phyloP scores from a whole-genome alignment of 768 basidiomycete species.

The Naganishia friedmannii region DNA sequence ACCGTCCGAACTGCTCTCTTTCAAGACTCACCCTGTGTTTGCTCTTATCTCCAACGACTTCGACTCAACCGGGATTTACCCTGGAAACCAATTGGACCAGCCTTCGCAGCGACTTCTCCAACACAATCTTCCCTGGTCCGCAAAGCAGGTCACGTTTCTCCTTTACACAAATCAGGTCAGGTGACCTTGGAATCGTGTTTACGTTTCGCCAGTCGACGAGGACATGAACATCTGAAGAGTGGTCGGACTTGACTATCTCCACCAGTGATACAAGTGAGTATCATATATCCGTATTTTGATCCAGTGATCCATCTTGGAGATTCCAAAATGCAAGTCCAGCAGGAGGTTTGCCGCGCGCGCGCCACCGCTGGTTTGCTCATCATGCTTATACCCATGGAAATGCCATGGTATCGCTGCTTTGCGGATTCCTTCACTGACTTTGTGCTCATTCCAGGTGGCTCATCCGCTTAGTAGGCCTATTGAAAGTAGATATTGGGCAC shows the following conservation, averaged over 20 bases:
- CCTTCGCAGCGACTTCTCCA: not conserved
- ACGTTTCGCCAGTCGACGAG: not conserved
- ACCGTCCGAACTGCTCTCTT: too few relatives aligned
- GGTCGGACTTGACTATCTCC: not conserved
- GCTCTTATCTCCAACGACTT: too few relatives aligned
- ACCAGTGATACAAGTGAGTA: not conserved
- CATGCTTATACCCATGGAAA: not conserved
- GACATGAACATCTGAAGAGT: not conserved
- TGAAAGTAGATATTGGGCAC: not conserved
- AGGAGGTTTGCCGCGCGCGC: too few relatives aligned
- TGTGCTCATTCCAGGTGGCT: not conserved
- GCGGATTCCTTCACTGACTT: not conserved
- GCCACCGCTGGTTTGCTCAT: not conserved
- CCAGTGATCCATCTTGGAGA: not conserved
- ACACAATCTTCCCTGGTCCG: not conserved
- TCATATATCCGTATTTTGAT: not conserved
- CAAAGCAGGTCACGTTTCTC: conserved; percentile 23
- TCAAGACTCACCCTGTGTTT: too few relatives aligned
- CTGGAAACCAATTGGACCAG: too few relatives aligned
- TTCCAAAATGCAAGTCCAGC: not conserved
- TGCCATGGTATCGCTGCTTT: not conserved
- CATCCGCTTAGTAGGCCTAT: not conserved
- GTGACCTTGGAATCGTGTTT: conserved; percentile 11
- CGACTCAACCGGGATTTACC: too few relatives aligned
- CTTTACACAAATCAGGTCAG: conserved; percentile 17